phyloP scores from a whole-genome alignment of 306 rosid genomes.

The Prunus mume region DNA sequence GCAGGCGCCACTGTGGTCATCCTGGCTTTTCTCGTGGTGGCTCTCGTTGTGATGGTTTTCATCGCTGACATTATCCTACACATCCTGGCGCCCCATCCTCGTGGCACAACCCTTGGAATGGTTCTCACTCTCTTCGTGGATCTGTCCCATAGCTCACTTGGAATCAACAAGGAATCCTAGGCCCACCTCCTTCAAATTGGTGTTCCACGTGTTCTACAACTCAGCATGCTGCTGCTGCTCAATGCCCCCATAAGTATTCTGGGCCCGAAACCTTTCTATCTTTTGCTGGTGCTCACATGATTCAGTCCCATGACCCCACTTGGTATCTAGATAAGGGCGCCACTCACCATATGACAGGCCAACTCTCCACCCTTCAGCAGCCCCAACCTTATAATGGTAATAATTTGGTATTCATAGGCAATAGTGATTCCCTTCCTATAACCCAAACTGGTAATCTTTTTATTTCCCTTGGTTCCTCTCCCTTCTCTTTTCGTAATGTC shows the following conservation, averaged over 20 bases:
- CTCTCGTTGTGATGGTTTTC: too few relatives aligned
- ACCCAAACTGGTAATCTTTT: too few relatives aligned
- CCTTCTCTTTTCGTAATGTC: background rate
- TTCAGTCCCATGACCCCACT: background rate
- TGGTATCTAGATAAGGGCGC: background rate
- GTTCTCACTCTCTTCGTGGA: background rate
- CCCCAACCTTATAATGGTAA: too few relatives aligned
- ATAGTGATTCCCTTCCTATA: too few relatives aligned
- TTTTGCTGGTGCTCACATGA: background rate
- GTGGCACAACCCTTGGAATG: background rate
- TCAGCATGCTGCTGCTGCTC: background rate
- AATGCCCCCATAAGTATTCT: background rate
- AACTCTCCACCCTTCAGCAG: too few relatives aligned
- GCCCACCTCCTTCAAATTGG: background rate
- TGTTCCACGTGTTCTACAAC: background rate
- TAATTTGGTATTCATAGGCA: too few relatives aligned
- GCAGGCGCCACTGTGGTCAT: too few relatives aligned
- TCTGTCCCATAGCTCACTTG: background rate
- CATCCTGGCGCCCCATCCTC: too few relatives aligned
- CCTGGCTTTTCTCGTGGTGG: too few relatives aligned
- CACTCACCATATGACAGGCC: too few relatives aligned
- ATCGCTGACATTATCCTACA: too few relatives aligned
- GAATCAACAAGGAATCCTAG: background rate
- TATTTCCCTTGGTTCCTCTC: background rate
- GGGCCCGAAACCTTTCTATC: background rate